These are phyloP conservation scores for Plasmodium cynomolgi DNA, from an alignment of 169 alveolate genomes.

Conservation along the genomic window DNA sequence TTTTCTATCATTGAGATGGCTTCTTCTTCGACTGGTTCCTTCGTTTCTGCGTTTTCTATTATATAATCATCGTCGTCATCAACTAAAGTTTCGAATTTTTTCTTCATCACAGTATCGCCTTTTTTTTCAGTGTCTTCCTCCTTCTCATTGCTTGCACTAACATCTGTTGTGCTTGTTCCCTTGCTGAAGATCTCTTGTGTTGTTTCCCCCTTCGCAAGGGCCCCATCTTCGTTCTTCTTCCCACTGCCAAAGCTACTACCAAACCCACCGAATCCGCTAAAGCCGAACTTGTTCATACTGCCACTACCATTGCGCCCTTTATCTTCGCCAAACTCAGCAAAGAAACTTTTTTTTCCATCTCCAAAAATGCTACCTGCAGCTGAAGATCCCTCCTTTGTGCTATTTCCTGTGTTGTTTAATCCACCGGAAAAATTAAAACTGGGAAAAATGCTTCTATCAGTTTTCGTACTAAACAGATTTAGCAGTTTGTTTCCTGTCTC, in stretches of 20 bases:
- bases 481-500: background rate
- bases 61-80: slow-evolving; percentile 72
- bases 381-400: background rate
- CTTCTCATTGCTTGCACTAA: background rate
- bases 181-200: background rate
- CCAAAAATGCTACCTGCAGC: background rate
- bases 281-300: background rate
- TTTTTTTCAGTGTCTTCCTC: slow-evolving; percentile 24
- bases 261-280: background rate
- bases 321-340: background rate
- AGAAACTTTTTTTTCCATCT: background rate
- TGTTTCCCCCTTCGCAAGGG: background rate
- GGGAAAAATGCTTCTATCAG: background rate
- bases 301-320: background rate
- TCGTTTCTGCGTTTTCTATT: slow-evolving; percentile 39
- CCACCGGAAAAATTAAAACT: background rate
- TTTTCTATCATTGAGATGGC: slow-evolving; percentile 60
- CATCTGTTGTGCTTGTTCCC: background rate
- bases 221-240: background rate
- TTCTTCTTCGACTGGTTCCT: slow-evolving; percentile 61
- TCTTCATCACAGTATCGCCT: slow-evolving; percentile 40
- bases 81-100: slow-evolving; percentile 25
- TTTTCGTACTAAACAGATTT: background rate
- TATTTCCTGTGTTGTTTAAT: background rate
- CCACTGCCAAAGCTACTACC: background rate